Conservation (phyloP, 345 rosid genomes). For the Euphorbia lathyris region DNA sequence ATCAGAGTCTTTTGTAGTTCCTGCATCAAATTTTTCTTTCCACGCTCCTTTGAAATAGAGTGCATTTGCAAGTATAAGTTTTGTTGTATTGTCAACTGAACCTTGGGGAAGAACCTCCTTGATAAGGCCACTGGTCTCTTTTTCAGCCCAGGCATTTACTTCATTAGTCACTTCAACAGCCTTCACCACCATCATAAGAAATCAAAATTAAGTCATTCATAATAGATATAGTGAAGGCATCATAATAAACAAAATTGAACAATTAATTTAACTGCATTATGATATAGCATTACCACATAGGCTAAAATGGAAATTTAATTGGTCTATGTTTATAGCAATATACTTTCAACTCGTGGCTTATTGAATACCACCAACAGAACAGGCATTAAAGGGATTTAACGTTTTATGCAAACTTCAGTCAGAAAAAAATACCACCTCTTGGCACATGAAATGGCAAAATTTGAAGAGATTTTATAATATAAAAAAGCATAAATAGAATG, state of each 20-base stretch:
- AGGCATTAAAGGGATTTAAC: not conserved
- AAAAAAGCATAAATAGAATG: not conserved
- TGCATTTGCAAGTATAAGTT: conserved; percentile 69
- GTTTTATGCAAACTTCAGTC: not conserved
- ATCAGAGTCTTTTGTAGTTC: conserved; percentile 48
- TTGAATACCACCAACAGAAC: not conserved
- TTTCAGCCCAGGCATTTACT: conserved; percentile 79
- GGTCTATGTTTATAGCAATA: not conserved
- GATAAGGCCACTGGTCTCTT: conserved; percentile 67
- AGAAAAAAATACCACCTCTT: not conserved
- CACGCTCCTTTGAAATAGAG: conserved; percentile 84
- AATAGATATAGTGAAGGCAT: not conserved
- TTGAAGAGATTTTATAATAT: not conserved
- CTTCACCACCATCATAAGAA: conserved; percentile 31
- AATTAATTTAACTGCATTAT: not conserved
- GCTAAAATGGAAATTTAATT: not conserved
- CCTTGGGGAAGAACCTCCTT: conserved; percentile 66
- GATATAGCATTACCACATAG: not conserved
- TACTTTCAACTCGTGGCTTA: not conserved
- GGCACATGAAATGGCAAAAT: not conserved
- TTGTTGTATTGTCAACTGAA: conserved; percentile 49
- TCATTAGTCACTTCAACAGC: conserved; percentile 57
- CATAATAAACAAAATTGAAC: not conserved
- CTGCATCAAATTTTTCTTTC: conserved; percentile 58
- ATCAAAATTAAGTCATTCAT: conserved; percentile 2